Evolutionary conservation across 2,329 filamentous ascomycete genomes (phyloP).

Genomic region (Proliferodiscus dingleyae): DNA sequence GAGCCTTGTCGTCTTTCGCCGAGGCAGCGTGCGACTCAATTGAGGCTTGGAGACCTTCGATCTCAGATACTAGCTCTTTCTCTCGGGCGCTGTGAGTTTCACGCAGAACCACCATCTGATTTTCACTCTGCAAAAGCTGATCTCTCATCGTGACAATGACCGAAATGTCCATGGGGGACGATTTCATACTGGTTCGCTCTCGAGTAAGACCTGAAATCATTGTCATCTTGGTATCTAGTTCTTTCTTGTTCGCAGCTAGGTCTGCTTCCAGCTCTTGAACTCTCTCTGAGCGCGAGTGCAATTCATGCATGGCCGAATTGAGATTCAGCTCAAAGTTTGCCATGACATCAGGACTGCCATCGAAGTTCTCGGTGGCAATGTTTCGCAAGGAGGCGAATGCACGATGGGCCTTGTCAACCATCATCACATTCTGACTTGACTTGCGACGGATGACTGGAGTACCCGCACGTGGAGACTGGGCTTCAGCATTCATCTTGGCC

Average conservation of each 20-base stretch:
- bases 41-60: constrained; percentile 57
- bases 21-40: constrained; percentile 17
- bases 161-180: constrained; percentile 82
- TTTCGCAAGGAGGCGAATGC: constrained; percentile 87
- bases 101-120: constrained; percentile 68
- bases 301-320: constrained; percentile 86
- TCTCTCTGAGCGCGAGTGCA: constrained; percentile 80
- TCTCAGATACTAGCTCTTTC: constrained; percentile 65
- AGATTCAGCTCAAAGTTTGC: constrained; percentile 91
- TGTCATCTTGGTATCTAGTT: constrained; percentile 95
- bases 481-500: constrained; percentile 56
- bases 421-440: constrained; percentile 83
- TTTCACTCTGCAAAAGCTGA: constrained; percentile 82
- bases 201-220: constrained; percentile 92
- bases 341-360: constrained; percentile 74
- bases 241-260: constrained; percentile 76
- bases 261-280: constrained; percentile 88
- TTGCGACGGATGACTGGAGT: constrained; percentile 85
- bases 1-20: constrained; percentile 13
- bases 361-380: constrained; percentile 82
- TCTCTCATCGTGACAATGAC: constrained; percentile 83
- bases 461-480: constrained; percentile 54
- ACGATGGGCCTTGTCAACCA: constrained; percentile 84
- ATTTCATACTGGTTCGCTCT: constrained; percentile 84
- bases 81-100: constrained; percentile 70